Evolutionary conservation across 2,329 filamentous ascomycete genomes (phyloP).

Genomic region (Talaromyces sp.): DNA sequence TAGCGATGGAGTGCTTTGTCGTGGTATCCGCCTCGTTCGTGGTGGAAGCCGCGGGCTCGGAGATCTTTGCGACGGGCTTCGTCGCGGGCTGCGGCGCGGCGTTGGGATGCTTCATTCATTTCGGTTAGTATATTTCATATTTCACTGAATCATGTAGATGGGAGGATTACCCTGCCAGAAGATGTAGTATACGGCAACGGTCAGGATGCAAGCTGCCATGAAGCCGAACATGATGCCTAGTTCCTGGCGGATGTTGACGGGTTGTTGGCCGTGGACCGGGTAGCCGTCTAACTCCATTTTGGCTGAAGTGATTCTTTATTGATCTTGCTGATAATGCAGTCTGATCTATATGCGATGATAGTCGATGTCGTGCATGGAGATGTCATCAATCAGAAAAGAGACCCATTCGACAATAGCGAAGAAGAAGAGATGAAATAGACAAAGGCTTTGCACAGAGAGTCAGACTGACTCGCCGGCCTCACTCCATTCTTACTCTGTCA

Average conservation of each 20-base stretch:
- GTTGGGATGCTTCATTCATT: conserved; percentile 25
- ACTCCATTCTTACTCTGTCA: neutral
- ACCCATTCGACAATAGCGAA: neutral
- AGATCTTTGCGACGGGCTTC: conserved; percentile 35
- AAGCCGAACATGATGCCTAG: conserved; percentile 44
- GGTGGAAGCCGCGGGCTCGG: conserved; percentile 26
- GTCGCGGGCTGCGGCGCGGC: conserved; percentile 30
- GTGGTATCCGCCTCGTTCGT: conserved; percentile 25
- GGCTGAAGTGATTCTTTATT: conserved; percentile 19
- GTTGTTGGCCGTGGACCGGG: neutral
- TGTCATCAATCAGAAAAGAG: neutral
- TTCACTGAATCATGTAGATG: neutral
- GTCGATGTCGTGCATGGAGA: neutral
- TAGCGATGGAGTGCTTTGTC: conserved; percentile 32
- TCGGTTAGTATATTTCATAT: neutral
- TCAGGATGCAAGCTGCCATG: conserved; percentile 33
- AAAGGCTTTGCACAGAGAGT: neutral
- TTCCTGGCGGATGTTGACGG: conserved; percentile 34
- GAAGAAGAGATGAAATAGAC: neutral
- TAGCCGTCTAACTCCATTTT: conserved; percentile 20
- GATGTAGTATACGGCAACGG: conserved; percentile 35
- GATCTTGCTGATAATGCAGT: neutral
- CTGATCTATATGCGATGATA: neutral
- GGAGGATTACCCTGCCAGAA: conserved; percentile 34
- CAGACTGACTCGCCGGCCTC: neutral